phyloP scores from a whole-genome alignment of 2,329 filamentous ascomycete species.

The Fusarium sp. region DNA sequence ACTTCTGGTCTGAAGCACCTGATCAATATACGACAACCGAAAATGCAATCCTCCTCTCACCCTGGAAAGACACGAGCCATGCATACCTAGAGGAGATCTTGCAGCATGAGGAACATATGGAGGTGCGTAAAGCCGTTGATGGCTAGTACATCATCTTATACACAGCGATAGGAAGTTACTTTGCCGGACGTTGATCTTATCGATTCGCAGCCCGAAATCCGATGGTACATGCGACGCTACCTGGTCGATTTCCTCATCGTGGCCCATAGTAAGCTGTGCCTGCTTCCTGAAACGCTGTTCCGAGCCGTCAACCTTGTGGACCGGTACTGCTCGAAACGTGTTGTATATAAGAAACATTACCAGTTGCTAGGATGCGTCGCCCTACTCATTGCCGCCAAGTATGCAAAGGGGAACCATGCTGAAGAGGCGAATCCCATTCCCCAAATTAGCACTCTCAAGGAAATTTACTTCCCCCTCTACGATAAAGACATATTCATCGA shows the following conservation, averaged over 20 bases:
- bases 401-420: conserved; percentile 99
- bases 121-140: conserved; percentile 61
- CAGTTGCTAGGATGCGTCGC: conserved; percentile 96
- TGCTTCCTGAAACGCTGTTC: conserved; percentile 94
- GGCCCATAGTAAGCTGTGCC: conserved; percentile 92
- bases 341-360: conserved; percentile 99
- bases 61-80: conserved; percentile 66
- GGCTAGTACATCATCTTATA: no score
- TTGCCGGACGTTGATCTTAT: conserved; percentile 96
- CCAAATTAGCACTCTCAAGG: conserved; percentile 94
- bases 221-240: conserved; percentile 99
- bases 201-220: conserved; percentile 98
- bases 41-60: no score
- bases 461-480: conserved; percentile 98
- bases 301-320: conserved; percentile 96
- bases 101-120: conserved; percentile 94
- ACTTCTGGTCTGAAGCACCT: neutral
- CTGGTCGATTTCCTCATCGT: conserved; percentile 98
- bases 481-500: conserved; percentile 99
- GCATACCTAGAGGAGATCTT: conserved; percentile 96
- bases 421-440: conserved; percentile 94
- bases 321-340: conserved; percentile 94
- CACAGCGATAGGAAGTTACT: conserved; percentile 74
- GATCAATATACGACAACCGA: neutral
- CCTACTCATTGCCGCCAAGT: conserved; percentile 96